Base-by-base conservation (phyloP, 2,329 filamentous ascomycete species). In the Leptodontidium sp. region DNA sequence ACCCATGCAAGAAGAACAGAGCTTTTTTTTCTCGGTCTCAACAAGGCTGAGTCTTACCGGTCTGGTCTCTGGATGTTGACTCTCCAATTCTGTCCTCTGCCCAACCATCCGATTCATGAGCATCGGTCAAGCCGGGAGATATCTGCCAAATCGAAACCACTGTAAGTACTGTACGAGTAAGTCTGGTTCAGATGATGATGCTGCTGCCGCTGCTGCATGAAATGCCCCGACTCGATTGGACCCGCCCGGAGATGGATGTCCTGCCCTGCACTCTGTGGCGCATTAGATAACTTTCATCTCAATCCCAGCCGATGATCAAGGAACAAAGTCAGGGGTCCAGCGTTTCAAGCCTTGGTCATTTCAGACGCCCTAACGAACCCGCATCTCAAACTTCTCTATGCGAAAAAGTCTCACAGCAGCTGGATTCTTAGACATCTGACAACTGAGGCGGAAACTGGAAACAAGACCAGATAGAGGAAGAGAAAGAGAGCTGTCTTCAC, bases 281-380 rank as follows among this genome's bases (percentile, higher is more conserved):
- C 59, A 65, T 69, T n/a, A 64, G 61, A 65, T 65, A 21, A 35
- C 43, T 38, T 61, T 64, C 57, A 68, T 70, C 66, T 55, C 66
- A 70, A 72, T 61, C 70, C 68, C 45, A 50, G 70, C 40, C 47
- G 70, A 50, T 63, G 64, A 70, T 72, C 70, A 70, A 40, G 62
- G 70, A 58, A 64, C 65, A 29, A 29, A 24, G 24, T 35, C 43
- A 65, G 61, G 67, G 43, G 57, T 66, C 32, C 67, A 70, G 72
- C 76, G 67, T 68, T 76, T 66, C 70, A 72, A 61, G 40, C 53
- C 45, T 58, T 26, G 32, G 24, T 58, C 62, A 47, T 24, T 45
- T 65, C 62, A 57, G 26, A 40, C 50, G 21, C 24, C 38, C 50
- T 24, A 45, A 47, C 32, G 26, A 52, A 55, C 17, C 21, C 63